Evolutionary conservation across 345 rosid species (phyloP).

Genomic region (Acer campestre): DNA sequence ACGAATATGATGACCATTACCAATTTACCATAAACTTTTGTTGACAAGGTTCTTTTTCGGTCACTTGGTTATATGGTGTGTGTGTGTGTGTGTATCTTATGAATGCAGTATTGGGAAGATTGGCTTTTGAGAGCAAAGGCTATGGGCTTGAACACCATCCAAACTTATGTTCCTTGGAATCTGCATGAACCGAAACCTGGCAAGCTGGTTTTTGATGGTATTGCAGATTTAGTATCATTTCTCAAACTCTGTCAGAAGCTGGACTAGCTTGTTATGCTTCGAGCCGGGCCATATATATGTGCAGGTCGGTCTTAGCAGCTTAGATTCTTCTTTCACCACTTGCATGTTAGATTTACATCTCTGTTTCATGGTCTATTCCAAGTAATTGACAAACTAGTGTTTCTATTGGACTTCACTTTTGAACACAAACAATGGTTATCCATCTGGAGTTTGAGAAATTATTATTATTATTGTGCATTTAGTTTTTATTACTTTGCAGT

Average conservation of each 20-base stretch:
- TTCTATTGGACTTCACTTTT: too few species aligned
- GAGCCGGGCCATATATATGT: conserved; percentile 90
- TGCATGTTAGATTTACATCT: neutral
- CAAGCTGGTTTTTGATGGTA: conserved; percentile 68
- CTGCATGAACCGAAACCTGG: conserved; percentile 91
- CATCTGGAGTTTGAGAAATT: too few species aligned
- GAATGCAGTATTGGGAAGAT: conserved; percentile 84
- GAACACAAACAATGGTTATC: too few species aligned
- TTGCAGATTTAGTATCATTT: conserved; percentile 71
- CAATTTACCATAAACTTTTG: too few species aligned
- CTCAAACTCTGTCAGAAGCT: conserved; percentile 79
- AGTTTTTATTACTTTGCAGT: too few species aligned
- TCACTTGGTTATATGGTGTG: too few species aligned
- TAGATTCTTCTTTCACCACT: neutral
- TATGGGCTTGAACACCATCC: conserved; percentile 85
- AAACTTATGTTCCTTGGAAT: conserved; percentile 95
- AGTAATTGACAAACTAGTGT: neutral
- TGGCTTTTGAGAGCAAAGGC: conserved; percentile 84
- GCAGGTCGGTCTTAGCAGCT: conserved; percentile 54
- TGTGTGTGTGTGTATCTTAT: conserved; percentile 5
- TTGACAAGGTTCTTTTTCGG: too few species aligned
- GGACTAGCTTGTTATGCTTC: conserved; percentile 87
- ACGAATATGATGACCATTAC: too few species aligned
- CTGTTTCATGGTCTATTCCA: neutral
- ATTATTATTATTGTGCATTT: too few species aligned